Evolutionary conservation across 2,329 filamentous ascomycete genomes (phyloP), one percentile per base, ranked within the genome.

Genomic region (Calycina herbarum): DNA sequence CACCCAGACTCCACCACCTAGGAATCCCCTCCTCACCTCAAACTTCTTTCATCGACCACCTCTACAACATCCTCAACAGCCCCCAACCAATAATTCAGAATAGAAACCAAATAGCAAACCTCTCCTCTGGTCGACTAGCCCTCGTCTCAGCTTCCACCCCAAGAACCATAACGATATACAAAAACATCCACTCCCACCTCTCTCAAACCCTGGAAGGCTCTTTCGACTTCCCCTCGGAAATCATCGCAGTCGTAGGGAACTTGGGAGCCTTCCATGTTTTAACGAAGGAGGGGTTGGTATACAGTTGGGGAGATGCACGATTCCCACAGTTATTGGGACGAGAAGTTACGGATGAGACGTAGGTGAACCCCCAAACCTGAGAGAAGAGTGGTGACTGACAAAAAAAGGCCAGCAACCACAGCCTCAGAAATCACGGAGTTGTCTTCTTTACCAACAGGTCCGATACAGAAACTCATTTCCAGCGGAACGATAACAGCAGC

Each of bases 401-500:
- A 56, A 27, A 67, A 48, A 59, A 83, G 80, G 58, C 80, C 83
- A 45, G 82, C 86, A 17, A 72, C 78, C 1, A 71, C 70, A 4
- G 85, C 85, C 5, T 74, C 77, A 3, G 65, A 77, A 0, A 79
- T 89, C 3, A 71, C 79, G 27, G 81, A 84, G 58, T 78, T 90
- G 0, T 74, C 75, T 5, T 81, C 83, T 63, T 77, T 89, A 27
- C 82, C 77, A 65, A 82, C 76, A 24, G 85, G 78, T 57, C 78
- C 80, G 13, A 81, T 90, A 59, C 77, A 72, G 35, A 85, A 84
- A 70, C 77, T 91, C 31, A 80, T 76, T 8, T 73, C 74, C 7
- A 83, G 83, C 2, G 87, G 87, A 0, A 88, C 87, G 72, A 76
- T 83, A 2, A 76, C 84, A 1, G 85, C 84, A 2, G 87, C 86